A percentile compares a stretch with the other conserved stretches of the same genome.
Evolutionary conservation across 441 rosid species (phyloP).

Genomic region (Syzygium malaccense): DNA sequence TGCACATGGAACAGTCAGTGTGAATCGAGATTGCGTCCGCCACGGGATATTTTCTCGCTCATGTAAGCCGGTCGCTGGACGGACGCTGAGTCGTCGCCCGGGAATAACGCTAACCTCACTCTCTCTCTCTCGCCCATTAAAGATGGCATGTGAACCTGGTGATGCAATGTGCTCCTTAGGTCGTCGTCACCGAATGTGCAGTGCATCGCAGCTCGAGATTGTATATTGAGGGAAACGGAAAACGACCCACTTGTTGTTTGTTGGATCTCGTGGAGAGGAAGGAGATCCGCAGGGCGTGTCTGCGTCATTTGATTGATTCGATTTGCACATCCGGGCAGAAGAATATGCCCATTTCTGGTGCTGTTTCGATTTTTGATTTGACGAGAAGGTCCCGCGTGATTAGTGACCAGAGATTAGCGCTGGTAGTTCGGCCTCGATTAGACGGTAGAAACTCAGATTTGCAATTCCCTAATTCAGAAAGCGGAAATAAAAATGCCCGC

Average conservation of each 20-base stretch:
- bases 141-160: not conserved
- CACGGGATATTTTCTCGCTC: not conserved
- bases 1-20: not conserved
- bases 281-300: not conserved
- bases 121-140: not conserved
- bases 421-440: not conserved
- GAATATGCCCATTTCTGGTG: not conserved
- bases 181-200: not conserved
- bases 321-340: not conserved
- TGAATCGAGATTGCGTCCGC: not conserved
- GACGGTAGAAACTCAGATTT: not conserved
- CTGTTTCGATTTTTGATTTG: not conserved
- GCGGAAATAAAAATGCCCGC: not conserved
- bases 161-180: not conserved
- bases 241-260: not conserved
- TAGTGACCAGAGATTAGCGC: not conserved
- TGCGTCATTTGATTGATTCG: not conserved
- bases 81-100: not conserved
- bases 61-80: not conserved
- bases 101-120: not conserved
- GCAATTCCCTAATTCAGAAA: not conserved
- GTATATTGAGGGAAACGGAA: not conserved
- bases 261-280: not conserved
- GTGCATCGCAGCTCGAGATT: not conserved
- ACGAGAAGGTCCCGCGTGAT: not conserved